Evolutionary conservation across 192 early-diverging fungal species (phyloP), one percentile per base, ranked within the genome.

Genomic region (Coemansia sp.): DNA sequence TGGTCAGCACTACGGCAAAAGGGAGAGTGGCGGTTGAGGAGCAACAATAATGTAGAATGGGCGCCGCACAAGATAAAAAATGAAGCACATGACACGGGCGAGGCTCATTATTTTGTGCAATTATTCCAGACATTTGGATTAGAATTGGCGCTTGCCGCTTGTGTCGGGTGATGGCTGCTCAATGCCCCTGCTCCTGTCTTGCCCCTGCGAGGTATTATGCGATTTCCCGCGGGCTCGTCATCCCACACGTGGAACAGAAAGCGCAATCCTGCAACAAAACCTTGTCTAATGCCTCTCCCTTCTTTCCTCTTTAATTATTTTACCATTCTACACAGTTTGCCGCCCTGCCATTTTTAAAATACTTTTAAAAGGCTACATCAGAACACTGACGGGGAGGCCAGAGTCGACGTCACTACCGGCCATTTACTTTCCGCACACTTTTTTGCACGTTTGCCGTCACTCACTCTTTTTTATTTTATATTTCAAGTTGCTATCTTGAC

Each of bases 201-300:
- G 53, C 53, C 53, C 47, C 15, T 21, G 15, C 15, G 47, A n/a
- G 19, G n/a, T 14, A 11, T 29, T 29, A 55, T 55, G 53, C 25
- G 53, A 27, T 55, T 55, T 55, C 53, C 10, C 11, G 24, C 53
- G n/a, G 23, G 29, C 11, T 7, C 11, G 52, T 49, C 15, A 49
- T 45, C 43, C 43, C 43, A 17, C 43, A 52, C 22, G 50, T 52
- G 50, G 50, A 21, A 52, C 50, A 23, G 51, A 23, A 53, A 50
- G 22, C 19, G 51, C 19, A 53, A 53, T 23, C 51, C 51, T 53
- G 21, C 51, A 12, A 53, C 14, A 39, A 12, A 45, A 45, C 43
- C 14, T 17, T 45, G 43, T 17, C 21, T 53, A 23, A 14, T 24
- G 12, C 21, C 51, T 11, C 51, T 23, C 24, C 51, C 7, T 53